Conservation (phyloP, 2,329 filamentous ascomycete genomes). For the Fusarium nematophilum region DNA sequence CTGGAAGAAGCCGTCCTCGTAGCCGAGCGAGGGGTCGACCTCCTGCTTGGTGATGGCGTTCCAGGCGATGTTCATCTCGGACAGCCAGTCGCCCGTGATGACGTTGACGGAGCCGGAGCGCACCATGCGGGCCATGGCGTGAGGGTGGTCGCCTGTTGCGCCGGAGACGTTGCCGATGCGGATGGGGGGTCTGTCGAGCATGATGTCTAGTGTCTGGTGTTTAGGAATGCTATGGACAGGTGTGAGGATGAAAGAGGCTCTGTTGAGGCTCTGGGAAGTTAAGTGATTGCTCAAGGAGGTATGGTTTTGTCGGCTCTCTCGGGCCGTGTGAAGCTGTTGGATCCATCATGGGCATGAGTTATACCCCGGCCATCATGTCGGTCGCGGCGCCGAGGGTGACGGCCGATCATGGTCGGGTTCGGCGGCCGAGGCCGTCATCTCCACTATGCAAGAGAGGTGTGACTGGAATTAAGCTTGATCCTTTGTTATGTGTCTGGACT, state of each 20-base stretch:
- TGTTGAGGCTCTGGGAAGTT: background rate
- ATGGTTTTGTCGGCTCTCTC: background rate
- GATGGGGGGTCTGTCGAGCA: conserved; percentile 45
- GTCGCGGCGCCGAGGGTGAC: background rate
- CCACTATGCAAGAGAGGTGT: no score
- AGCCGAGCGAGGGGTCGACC: conserved; percentile 47
- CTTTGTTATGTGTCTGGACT: no score
- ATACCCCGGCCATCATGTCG: conserved; percentile 20
- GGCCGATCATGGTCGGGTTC: conserved; percentile 16
- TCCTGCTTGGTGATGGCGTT: conserved; percentile 50
- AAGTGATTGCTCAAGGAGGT: background rate
- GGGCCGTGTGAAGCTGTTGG: background rate
- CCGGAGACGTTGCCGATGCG: conserved; percentile 51
- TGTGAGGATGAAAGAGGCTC: background rate
- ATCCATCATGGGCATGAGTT: conserved; percentile 13
- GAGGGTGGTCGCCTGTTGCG: conserved; percentile 49
- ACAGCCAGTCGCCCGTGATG: conserved; percentile 55
- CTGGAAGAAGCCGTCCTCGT: conserved; percentile 52
- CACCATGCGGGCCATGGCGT: conserved; percentile 49
- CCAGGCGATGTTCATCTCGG: conserved; percentile 63
- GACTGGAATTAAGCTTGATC: no score
- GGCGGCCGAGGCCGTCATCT: conserved; percentile 28
- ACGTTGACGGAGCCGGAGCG: conserved; percentile 48
- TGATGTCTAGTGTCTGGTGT: conserved; percentile 12
- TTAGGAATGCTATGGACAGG: no score